These are phyloP conservation scores for Fusarium marasasianum DNA, from an alignment of 2,329 filamentous ascomycete species.

Conservation along the genomic window DNA sequence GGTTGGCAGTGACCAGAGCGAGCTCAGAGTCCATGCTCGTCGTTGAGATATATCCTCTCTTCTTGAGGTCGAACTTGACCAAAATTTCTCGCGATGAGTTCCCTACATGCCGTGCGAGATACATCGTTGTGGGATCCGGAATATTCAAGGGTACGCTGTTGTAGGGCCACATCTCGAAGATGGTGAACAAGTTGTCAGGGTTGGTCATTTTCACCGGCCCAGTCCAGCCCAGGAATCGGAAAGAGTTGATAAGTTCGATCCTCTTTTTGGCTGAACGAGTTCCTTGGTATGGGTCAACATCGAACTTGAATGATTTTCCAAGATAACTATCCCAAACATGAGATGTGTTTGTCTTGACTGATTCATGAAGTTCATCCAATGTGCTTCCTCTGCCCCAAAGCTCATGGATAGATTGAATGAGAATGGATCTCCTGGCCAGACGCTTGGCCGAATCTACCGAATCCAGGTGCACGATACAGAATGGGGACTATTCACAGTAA, in stretches of 20 bases:
- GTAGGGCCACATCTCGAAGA: conserved; percentile 83
- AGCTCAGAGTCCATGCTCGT: conserved; percentile 98
- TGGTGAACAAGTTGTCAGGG: conserved; percentile 77
- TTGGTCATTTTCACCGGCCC: conserved; percentile 81
- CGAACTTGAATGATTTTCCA: conserved; percentile 80
- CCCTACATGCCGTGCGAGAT: conserved; percentile 78
- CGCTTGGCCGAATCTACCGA: conserved; percentile 70
- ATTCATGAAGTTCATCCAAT: conserved; percentile 74
- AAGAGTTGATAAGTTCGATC: conserved; percentile 81
- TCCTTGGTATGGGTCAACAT: conserved; percentile 82
- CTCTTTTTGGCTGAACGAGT: conserved; percentile 72
- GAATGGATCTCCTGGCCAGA: conserved; percentile 79
- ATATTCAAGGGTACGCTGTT: conserved; percentile 59
- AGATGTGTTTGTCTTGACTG: conserved; percentile 67
- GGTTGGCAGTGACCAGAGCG: conserved; percentile 89
- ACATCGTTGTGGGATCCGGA: conserved; percentile 66
- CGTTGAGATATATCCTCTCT: conserved; percentile 90
- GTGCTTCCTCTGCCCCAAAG: conserved; percentile 81
- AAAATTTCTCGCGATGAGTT: conserved; percentile 73
- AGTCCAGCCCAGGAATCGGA: conserved; percentile 79
- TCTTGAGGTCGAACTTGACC: conserved; percentile 87
- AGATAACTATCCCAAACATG: conserved; percentile 75
- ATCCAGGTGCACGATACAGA: conserved; percentile 78
- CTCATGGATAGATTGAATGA: conserved; percentile 85
- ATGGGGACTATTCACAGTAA: conserved; percentile 74